These are phyloP conservation scores for Podospora appendiculata DNA, from an alignment of 495 filamentous ascomycete species.

Conservation along the genomic window DNA sequence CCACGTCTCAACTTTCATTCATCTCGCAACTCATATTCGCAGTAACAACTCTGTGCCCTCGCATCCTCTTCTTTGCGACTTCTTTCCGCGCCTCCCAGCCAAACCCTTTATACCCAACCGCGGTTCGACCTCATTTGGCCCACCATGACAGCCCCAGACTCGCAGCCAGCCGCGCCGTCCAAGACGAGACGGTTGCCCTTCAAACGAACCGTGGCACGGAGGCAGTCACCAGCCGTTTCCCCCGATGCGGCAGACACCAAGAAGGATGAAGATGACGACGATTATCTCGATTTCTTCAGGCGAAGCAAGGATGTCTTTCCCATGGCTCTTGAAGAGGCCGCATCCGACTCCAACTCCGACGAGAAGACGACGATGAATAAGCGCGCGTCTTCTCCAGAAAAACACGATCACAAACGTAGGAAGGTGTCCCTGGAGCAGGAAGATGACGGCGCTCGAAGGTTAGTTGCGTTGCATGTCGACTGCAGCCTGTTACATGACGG, in stretches of 20 bases:
- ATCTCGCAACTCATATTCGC: too few relatives aligned
- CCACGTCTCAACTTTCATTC: too few relatives aligned
- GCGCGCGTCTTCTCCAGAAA: neutral
- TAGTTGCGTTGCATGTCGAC: neutral
- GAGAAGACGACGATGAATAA: slow-evolving; percentile 12
- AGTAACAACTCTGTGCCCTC: too few relatives aligned
- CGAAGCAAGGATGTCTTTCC: slow-evolving; percentile 57
- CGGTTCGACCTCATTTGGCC: too few relatives aligned
- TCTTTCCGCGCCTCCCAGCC: too few relatives aligned
- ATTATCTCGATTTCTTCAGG: slow-evolving; percentile 55
- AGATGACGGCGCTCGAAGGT: neutral
- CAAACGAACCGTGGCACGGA: slow-evolving; percentile 50
- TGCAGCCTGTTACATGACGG: too few relatives aligned
- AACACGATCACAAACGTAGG: slow-evolving; percentile 8
- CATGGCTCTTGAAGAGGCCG: slow-evolving; percentile 46
- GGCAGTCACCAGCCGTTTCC: slow-evolving; percentile 6
- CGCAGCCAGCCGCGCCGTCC: slow-evolving; percentile 1
- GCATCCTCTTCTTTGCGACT: too few relatives aligned
- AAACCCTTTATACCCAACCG: too few relatives aligned
- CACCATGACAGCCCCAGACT: slow-evolving; percentile 7
- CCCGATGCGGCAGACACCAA: neutral
- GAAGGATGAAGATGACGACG: slow-evolving; percentile 21
- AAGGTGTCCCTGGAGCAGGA: slow-evolving; percentile 9
- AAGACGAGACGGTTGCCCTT: slow-evolving; percentile 60
- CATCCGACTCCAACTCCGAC: slow-evolving; percentile 10